Conservation (phyloP, 768 basidiomycete genomes). For the Mrakia blollopis region DNA sequence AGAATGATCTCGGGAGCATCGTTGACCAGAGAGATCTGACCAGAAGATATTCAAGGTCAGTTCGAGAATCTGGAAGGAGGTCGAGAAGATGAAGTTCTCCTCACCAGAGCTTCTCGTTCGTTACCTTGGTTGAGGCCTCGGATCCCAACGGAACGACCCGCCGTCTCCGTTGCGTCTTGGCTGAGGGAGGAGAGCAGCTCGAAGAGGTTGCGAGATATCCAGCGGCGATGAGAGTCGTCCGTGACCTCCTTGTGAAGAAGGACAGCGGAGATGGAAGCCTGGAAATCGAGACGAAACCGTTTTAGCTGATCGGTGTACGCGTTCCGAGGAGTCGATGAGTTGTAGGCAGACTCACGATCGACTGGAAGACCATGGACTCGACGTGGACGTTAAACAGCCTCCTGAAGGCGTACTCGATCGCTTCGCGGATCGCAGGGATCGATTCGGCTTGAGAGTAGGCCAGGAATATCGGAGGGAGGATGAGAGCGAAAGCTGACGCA, state of each 20-base stretch:
- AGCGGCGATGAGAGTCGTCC: background rate
- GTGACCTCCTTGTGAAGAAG: background rate
- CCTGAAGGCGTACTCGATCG: constrained; percentile 66
- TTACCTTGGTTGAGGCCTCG: constrained; percentile 59
- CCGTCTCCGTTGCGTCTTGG: constrained; percentile 45
- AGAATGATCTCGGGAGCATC: constrained; percentile 68
- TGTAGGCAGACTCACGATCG: constrained; percentile 51
- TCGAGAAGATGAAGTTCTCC: background rate
- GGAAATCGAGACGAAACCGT: background rate
- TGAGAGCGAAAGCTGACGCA: constrained; percentile 65
- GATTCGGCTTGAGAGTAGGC: constrained; percentile 60
- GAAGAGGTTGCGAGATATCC: constrained; percentile 56
- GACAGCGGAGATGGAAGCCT: background rate
- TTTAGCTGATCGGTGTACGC: background rate
- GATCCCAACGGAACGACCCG: constrained; percentile 63
- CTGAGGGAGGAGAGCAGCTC: constrained; percentile 58
- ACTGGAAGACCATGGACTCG: constrained; percentile 70
- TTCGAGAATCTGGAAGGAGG: background rate
- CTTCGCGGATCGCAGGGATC: constrained; percentile 57
- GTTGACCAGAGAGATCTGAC: constrained; percentile 57
- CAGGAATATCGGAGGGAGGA: constrained; percentile 68
- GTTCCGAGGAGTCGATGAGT: background rate
- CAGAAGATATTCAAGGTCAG: background rate
- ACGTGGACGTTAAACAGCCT: constrained; percentile 70
- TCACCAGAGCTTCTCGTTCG: constrained; percentile 60